Evolutionary conservation across 768 basidiomycete species (phyloP).

Genomic region (Tylopilus intermedius): DNA sequence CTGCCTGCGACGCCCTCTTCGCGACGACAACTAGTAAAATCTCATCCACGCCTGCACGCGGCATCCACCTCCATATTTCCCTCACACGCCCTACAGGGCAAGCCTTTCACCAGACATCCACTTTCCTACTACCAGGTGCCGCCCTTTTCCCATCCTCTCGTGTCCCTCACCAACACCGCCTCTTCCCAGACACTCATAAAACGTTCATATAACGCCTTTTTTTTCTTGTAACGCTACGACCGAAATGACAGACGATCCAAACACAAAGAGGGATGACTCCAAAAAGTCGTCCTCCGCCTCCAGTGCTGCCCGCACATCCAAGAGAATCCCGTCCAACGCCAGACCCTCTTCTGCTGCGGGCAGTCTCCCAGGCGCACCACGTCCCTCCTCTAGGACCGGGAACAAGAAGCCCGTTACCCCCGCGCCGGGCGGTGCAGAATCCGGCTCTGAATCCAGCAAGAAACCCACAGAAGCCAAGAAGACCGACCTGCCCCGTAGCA

Average conservation of each 20-base stretch:
- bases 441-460: conserved; percentile 68
- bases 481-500: conserved; percentile 48
- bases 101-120: conserved; percentile 49
- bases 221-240: conserved; percentile 56
- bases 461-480: conserved; percentile 54
- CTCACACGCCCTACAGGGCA: conserved; percentile 91
- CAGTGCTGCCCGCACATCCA: conserved; percentile 51
- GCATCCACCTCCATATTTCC: conserved; percentile 51
- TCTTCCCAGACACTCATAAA: conserved; percentile 44
- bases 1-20: conserved; percentile 19
- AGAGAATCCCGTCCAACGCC: conserved; percentile 47
- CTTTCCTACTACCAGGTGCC: conserved; percentile 46
- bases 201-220: conserved; percentile 35
- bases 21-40: conserved; percentile 42
- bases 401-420: conserved; percentile 51
- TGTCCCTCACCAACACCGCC: conserved; percentile 17
- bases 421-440: conserved; percentile 45
- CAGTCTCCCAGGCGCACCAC: conserved; percentile 41
- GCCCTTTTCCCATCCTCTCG: conserved; percentile 6
- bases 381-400: conserved; percentile 62
- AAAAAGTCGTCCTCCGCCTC: conserved; percentile 51
- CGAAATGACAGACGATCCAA: conserved; percentile 79
- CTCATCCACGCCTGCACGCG: conserved; percentile 49
- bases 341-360: conserved; percentile 41
- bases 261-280: conserved; percentile 62